Conservation (phyloP, 1,284 basidiomycete species). For the Sporisorium sorghi region DNA sequence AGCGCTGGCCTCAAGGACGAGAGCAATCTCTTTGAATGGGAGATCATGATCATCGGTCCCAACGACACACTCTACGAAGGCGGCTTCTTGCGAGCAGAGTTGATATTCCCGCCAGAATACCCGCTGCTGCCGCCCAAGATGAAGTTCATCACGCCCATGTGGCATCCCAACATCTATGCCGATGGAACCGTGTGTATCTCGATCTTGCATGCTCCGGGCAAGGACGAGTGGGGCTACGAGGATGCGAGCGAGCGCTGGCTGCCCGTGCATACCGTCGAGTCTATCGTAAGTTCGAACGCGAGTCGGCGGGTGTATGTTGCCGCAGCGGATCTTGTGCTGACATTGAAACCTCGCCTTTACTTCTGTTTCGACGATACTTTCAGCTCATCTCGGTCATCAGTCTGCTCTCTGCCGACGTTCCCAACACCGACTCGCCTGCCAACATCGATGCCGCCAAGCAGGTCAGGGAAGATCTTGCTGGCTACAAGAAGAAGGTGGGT, state of each 20-base stretch:
- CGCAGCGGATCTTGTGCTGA: not conserved
- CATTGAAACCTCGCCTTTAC: not conserved
- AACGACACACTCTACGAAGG: conserved; percentile 69
- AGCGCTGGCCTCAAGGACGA: conserved; percentile 69
- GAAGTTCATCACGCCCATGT: conserved; percentile 95
- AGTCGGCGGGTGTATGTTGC: not conserved
- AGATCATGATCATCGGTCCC: conserved; percentile 69
- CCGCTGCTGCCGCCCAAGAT: conserved; percentile 94
- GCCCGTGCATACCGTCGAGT: conserved; percentile 95
- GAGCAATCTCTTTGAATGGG: conserved; percentile 68
- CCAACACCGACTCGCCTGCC: conserved; percentile 93
- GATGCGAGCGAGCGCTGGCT: conserved; percentile 97
- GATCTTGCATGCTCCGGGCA: conserved; percentile 95
- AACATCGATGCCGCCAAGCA: conserved; percentile 85
- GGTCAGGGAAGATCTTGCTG: conserved; percentile 65
- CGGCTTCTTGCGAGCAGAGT: conserved; percentile 67
- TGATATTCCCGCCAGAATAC: conserved; percentile 73
- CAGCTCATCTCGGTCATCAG: conserved; percentile 97
- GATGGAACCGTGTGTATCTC: conserved; percentile 94
- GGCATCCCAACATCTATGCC: conserved; percentile 95
- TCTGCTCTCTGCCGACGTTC: conserved; percentile 88
- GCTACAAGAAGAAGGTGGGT: conserved; percentile 66
- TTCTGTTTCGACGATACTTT: not conserved
- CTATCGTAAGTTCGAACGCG: conserved; percentile 82
- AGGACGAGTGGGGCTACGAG: conserved; percentile 98